Percentiles rank a stretch among this genome's conserved stretches.
These are phyloP conservation scores for Rhodotorula diobovata DNA, from an alignment of 768 basidiomycete genomes.

Conservation along the genomic window DNA sequence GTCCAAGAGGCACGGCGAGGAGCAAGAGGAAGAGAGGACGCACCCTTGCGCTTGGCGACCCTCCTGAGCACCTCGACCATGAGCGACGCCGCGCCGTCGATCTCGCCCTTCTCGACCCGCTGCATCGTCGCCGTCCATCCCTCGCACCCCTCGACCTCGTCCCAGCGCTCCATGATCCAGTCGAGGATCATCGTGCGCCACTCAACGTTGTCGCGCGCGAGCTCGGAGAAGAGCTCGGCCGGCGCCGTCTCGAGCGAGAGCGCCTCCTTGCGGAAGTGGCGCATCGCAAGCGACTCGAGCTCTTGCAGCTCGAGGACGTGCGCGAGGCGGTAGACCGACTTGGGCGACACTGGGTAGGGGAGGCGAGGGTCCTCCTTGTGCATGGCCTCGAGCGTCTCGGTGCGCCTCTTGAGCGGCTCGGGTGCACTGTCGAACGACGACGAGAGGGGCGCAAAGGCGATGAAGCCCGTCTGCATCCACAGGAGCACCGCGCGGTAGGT, in stretches of 20 bases:
- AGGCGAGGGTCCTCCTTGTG: not conserved
- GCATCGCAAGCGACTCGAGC: not conserved
- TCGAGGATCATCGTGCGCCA: not conserved
- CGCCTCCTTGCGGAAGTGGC: not conserved
- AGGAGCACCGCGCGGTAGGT: conserved; percentile 6
- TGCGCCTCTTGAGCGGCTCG: not conserved
- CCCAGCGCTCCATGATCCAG: not conserved
- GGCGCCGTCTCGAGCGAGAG: not conserved
- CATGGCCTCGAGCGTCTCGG: not conserved
- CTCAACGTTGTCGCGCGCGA: not conserved
- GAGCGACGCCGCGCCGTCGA: not conserved
- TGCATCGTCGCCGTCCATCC: not conserved
- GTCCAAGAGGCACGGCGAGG: too few species aligned
- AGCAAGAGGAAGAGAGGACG: not conserved
- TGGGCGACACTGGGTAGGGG: conserved; percentile 3
- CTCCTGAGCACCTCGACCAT: not conserved
- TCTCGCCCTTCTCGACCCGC: not conserved
- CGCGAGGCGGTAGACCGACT: conserved; percentile 20
- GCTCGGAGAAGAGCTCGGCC: not conserved
- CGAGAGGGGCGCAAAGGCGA: not conserved
- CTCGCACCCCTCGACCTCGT: not conserved
- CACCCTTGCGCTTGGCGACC: not conserved
- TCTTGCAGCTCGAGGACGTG: not conserved
- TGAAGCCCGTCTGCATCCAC: not conserved
- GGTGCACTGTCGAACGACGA: not conserved